Base-by-base conservation (phyloP, 164 flowering plant species). In the Vitis cinerea region DNA sequence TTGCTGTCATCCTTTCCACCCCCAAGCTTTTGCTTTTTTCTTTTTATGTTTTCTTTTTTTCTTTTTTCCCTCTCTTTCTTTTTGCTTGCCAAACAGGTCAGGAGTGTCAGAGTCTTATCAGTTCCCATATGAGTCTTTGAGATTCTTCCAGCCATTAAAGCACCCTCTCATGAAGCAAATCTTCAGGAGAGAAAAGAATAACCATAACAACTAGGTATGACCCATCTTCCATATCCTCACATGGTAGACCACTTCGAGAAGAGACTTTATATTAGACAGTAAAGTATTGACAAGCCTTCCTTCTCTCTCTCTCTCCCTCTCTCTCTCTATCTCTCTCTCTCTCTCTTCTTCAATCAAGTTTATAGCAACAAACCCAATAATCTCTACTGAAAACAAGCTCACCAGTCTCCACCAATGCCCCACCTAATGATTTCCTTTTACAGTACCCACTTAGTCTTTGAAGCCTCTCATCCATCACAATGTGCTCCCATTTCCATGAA, bases 81-180 rank as follows among this genome's bases (percentile, higher is more conserved):
- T 63, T 50, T 29, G 52, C 7, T 69, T 69, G 74, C 53, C 71
- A 70, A 52, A 71, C 75, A 68, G 79, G 64, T 61, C 69, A 63
- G 23, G 61, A 31, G 58, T 70, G 74, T 73, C 76, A 55, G 77
- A 37, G 74, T 67, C 80, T 63, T 66, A 70, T 65, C 74, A 69
- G 70, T 37, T 73, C 37, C 74, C 66, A 65, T 63, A 56, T 69
- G 58, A 59, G 73, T 55, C 67, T 27, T 19, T 14, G 56, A 75
- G 76, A 72, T 72, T 76, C 79, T 72, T 76, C 70, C 69, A 23
- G 66, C 69, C 75, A 62, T 69, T 59, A 69, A 64, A 55, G 17
- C 59, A 61, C 30, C 50, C 17, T 47, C 63, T 15, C 29, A 30
- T 60, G 47, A 19, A 64, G 66, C 55, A 49, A 64, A 23, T 19